These are phyloP conservation scores for Strigomonas culicis DNA, from an alignment of 208 protist genomes.

Conservation along the genomic window DNA sequence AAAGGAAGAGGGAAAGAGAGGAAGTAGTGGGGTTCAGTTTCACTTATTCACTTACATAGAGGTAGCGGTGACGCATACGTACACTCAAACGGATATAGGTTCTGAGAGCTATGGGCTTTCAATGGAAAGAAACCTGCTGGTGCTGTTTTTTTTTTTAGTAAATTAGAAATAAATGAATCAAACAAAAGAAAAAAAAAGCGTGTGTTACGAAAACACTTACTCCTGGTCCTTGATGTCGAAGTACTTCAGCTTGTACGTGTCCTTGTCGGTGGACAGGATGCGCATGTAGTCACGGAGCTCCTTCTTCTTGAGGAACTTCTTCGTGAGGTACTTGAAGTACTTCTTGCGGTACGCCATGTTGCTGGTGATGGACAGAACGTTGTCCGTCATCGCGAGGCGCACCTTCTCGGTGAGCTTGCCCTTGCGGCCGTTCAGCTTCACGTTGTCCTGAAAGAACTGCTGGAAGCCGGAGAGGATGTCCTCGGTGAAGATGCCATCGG, in stretches of 20 bases:
- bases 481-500: conserved; percentile 70
- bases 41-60: no score
- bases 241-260: conserved; percentile 97
- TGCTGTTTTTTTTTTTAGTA: neutral
- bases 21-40: neutral
- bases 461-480: conserved; percentile 89
- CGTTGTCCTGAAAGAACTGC: conserved; percentile 96
- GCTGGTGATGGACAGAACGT: conserved; percentile 88
- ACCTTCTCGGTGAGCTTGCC: conserved; percentile 96
- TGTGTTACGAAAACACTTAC: neutral
- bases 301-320: conserved; percentile 99
- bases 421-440: conserved; percentile 98
- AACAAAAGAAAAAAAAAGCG: neutral
- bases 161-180: conserved; percentile 20
- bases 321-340: conserved; percentile 99
- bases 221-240: conserved; percentile 92
- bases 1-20: conserved; percentile 10
- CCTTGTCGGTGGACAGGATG: conserved; percentile 94
- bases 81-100: no score
- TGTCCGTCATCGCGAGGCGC: conserved; percentile 80
- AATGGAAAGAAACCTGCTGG: neutral
- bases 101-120: neutral
- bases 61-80: no score
- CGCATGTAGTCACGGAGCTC: conserved; percentile 97
- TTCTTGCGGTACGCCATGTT: conserved; percentile 97